Evolutionary conservation across 2,329 filamentous ascomycete genomes (phyloP), one percentile per base, ranked within the genome.

Genomic region (Magnaporthiopsis rhizophila): DNA sequence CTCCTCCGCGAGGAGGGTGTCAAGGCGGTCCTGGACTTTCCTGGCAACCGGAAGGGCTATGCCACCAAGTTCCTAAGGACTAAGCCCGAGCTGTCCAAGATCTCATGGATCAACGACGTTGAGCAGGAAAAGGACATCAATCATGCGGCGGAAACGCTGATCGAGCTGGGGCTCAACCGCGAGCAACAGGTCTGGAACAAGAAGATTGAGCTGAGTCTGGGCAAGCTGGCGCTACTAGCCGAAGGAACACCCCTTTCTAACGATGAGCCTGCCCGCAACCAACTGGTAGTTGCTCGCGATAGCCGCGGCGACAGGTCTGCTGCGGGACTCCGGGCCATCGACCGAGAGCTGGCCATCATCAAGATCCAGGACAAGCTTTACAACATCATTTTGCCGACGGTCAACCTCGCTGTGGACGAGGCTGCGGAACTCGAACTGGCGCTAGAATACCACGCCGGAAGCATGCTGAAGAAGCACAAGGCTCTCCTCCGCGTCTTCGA

Each of bases 71-170:
- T 92, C 71, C 81, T 99, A 61, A 86, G 90, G 58, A 87, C 85
- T 64, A 85, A 87, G 67, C 84, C 87, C 0, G 83, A 87, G 67
- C 86, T 92, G 67, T 88, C 89, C 34, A 91, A 91, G 70, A 82
- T 99, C 59, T 88, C 89, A 61, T 99, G 95, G 95, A 96, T 99
- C 77, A 96, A 99, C 73, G 93, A 98, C 72, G 83, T 98, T 9
- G 82, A 87, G 66, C 83, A 85, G 30, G 90, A 95, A 72, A 82
- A 87, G 65, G 87, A 97, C 70, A 92, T 92, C 67, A 80, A 85
- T 15, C 83, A 86, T 64, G 93, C 94, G 13, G 88, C 89, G 6
- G 78, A 86, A 58, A 89, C 88, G 0, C 81, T 99, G 60, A 79
- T 90, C 58, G 79, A 85, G 9, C 81, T 93, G 26, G 92, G 91